Evolutionary conservation across 106 monocot species (phyloP).

Genomic region (Acorus calamus): DNA sequence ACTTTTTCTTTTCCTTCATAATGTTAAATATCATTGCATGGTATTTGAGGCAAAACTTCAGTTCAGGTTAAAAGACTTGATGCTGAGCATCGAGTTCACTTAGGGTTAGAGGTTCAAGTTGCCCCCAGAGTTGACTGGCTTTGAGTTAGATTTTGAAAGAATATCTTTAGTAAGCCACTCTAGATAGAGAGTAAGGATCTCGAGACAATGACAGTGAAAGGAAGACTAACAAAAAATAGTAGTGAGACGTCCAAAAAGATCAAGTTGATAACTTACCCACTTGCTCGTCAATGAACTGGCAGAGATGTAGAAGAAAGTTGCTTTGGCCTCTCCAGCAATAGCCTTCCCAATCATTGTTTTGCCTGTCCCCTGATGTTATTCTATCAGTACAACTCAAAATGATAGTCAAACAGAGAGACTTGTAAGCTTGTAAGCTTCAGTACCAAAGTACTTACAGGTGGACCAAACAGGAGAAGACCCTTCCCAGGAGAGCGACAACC

Average conservation of each 20-base stretch:
- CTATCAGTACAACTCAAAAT: constrained; percentile 2
- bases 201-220: too few relatives aligned
- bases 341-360: constrained; percentile 99
- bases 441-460: constrained; percentile 57
- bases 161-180: too few relatives aligned
- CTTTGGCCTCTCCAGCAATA: constrained; percentile 98
- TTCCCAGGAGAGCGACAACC: constrained; percentile 94
- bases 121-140: too few relatives aligned
- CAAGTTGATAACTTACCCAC: constrained; percentile 42
- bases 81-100: too few relatives aligned
- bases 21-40: too few relatives aligned
- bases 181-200: too few relatives aligned
- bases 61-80: too few relatives aligned
- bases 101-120: too few relatives aligned
- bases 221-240: not conserved
- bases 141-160: too few relatives aligned
- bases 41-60: too few relatives aligned
- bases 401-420: constrained; percentile 1
- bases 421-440: not conserved
- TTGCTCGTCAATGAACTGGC: constrained; percentile 98
- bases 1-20: too few relatives aligned
- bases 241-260: not conserved
- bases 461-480: constrained; percentile 94
- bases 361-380: constrained; percentile 63
- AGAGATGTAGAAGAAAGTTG: constrained; percentile 98